A percentile compares a stretch with the other conserved stretches of the same genome.
Conservation (phyloP, 768 basidiomycete species). For the Mycena vulgaris region DNA sequence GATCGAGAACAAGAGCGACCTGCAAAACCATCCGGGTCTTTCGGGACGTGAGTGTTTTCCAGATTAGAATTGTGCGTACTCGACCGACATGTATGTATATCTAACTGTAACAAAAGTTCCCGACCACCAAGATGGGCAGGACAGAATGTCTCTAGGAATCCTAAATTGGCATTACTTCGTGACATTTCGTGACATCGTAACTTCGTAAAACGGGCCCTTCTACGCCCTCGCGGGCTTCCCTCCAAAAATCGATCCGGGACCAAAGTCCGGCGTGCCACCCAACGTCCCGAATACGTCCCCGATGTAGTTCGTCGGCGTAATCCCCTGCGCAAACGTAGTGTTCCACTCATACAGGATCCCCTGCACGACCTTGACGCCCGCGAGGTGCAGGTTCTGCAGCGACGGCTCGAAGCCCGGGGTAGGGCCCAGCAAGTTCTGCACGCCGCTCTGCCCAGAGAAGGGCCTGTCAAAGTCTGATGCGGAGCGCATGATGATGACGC, state of each 20-base stretch:
- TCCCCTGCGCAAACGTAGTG: slow-evolving; percentile 47
- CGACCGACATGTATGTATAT: too few relatives aligned
- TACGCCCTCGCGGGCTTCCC: not conserved
- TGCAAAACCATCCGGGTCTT: not conserved
- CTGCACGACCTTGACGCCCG: slow-evolving; percentile 55
- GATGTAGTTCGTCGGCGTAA: slow-evolving; percentile 48
- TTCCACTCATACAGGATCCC: slow-evolving; percentile 55
- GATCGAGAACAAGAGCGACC: not conserved
- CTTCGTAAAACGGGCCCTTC: slow-evolving; percentile 37
- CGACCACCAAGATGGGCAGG: too few relatives aligned
- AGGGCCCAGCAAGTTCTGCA: slow-evolving; percentile 48
- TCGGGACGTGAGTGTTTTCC: not conserved
- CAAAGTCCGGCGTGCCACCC: slow-evolving; percentile 47
- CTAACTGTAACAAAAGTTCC: too few relatives aligned
- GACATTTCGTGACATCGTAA: slow-evolving; percentile 11
- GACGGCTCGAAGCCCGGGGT: slow-evolving; percentile 51
- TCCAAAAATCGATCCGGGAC: slow-evolving; percentile 25
- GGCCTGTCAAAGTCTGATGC: slow-evolving; percentile 54
- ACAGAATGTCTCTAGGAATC: too few relatives aligned
- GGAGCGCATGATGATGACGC: slow-evolving; percentile 56
- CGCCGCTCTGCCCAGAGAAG: slow-evolving; percentile 35
- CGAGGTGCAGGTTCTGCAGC: slow-evolving; percentile 53
- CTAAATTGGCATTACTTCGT: not conserved
- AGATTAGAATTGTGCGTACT: too few relatives aligned
- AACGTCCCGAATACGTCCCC: slow-evolving; percentile 48